Evolutionary conservation across 2,329 filamentous ascomycete genomes (phyloP), one percentile per base, ranked within the genome.

Genomic region (Neonectria coccinea): DNA sequence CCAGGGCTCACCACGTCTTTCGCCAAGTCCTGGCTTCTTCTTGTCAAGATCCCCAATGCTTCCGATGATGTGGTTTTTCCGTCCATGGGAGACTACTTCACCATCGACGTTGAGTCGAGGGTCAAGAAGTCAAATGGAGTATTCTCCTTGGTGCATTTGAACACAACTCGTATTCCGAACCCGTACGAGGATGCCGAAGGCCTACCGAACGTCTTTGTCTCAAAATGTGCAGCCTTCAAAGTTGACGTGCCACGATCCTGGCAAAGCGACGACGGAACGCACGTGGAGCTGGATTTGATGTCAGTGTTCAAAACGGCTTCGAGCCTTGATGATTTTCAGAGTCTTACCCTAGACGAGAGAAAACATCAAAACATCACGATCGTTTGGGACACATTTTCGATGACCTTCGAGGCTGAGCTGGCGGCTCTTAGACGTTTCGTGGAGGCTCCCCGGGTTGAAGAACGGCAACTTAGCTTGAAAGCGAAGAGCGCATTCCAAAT

Each of bases 241-340:
- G 73, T 79, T 1, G 76, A 79, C 1, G 75, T 79, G 0, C 73
- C 74, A 3, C 71, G 77, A 2, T 74, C 76, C 0, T 76, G 73
- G 70, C 65, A 73, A 22, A 70, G 67, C 1, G 60, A 70, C 0
- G 65, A 74, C 0, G 76, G 76, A 0, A 54, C 58, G 0, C 65
- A 73, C 2, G 12, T 74, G 2, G 71, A 78, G 10, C 20, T 77
- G 74, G 54, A 92, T 82, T 76, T 91, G 83, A 79, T 91, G 89
- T 59, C 86, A 78, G 82, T 89, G 84, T 79, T 91, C 87, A 81
- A 89, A 84, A 75, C 89, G 85, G 74, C 86, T 84, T 16, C 86
- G 83, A 0, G 62, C 4, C 67, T 76, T 0, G 64, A 70, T 1
- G 68, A 75, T 7, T 55, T 72, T 5, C 6, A 39, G 2, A 63